Conservation (phyloP, 768 basidiomycete genomes). For the Trametes meyenii region DNA sequence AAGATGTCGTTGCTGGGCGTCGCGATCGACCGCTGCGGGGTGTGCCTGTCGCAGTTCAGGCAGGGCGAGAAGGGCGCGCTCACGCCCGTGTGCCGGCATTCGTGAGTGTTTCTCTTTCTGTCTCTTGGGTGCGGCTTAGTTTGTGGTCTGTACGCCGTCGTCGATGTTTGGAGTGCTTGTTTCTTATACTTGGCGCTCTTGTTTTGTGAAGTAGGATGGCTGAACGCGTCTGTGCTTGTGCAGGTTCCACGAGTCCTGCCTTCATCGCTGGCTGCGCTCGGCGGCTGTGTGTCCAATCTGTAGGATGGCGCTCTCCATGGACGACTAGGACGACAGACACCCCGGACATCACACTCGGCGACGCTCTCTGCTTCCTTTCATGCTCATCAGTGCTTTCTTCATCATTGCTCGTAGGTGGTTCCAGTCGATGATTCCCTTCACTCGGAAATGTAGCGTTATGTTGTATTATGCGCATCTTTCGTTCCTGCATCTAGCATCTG, state of each 20-base stretch:
- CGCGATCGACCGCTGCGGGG: constrained; percentile 69
- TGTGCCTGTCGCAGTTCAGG: constrained; percentile 74
- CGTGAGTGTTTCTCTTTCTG: constrained; percentile 36
- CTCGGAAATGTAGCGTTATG: constrained; percentile 7
- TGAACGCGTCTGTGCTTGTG: neutral
- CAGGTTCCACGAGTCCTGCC: constrained; percentile 66
- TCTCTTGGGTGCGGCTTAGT: neutral
- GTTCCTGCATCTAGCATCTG: neutral
- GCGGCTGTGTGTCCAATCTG: constrained; percentile 70
- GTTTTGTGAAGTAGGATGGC: neutral
- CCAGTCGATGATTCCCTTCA: neutral
- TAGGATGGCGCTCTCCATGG: constrained; percentile 35
- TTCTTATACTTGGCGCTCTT: no score
- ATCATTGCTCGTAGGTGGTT: neutral
- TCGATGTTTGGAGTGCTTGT: no score
- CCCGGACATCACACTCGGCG: neutral
- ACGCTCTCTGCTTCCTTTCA: neutral
- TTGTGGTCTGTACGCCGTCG: no score
- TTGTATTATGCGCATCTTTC: neutral
- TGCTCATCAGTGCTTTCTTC: neutral
- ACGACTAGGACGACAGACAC: constrained; percentile 3
- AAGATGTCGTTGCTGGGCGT: constrained; percentile 67
- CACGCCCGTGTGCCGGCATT: constrained; percentile 62
- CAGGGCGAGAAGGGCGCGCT: constrained; percentile 57
- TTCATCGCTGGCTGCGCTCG: constrained; percentile 61